Evolutionary conservation across 257 asterid species (phyloP).

Genomic region (Penstemon barbatus): DNA sequence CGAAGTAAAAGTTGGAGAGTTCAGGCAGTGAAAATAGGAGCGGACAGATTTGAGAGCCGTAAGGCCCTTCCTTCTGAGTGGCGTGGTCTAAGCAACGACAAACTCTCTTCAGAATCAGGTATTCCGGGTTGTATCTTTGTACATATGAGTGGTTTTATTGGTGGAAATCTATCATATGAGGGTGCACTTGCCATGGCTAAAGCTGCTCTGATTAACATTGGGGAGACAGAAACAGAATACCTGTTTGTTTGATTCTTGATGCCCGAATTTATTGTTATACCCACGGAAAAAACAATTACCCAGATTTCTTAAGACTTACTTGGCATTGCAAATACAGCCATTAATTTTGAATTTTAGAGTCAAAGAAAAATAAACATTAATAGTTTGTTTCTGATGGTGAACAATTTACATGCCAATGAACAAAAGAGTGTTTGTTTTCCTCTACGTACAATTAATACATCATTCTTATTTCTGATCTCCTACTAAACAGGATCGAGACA

Average conservation of each 20-base stretch:
- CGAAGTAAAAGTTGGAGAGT: constrained; percentile 80
- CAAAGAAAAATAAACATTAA: no score
- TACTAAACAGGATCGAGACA: no score
- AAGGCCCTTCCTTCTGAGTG: constrained; percentile 80
- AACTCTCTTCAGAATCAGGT: constrained; percentile 54
- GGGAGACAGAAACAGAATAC: neutral
- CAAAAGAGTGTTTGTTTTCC: no score
- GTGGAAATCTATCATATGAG: constrained; percentile 67
- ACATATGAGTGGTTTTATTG: constrained; percentile 89
- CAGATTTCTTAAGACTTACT: no score
- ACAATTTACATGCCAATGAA: no score
- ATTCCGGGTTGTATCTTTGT: constrained; percentile 73
- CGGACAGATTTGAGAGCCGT: constrained; percentile 80
- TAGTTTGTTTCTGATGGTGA: no score
- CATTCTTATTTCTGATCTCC: no score
- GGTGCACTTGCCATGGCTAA: constrained; percentile 90
- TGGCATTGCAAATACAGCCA: no score
- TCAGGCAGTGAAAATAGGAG: constrained; percentile 73
- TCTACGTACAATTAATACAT: no score
- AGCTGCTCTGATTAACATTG: constrained; percentile 53
- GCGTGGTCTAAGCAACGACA: constrained; percentile 87
- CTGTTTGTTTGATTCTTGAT: neutral
- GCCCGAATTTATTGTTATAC: no score
- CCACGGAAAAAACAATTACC: no score
- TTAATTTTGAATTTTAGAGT: no score